Base-by-base conservation (phyloP, 208 protist species). In the Sergeia podlipaevii region DNA sequence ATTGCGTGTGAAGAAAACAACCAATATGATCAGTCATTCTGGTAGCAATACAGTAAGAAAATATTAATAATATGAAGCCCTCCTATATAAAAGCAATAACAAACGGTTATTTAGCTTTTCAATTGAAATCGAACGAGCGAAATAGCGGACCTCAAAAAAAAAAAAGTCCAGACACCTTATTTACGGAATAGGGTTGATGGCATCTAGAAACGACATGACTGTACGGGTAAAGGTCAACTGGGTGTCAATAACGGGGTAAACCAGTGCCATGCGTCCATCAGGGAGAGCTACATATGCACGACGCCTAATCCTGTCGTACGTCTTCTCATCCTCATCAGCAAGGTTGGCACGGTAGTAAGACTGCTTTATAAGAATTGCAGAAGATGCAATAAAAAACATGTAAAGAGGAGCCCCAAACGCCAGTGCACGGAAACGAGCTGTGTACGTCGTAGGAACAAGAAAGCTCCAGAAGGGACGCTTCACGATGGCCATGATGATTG, bases 251-350 rank as follows among this genome's bases (percentile, higher is more conserved):
- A 93, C 75, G 15, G 90, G 90, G 60, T 96, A 95, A 23, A 96
- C 80, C 11, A 94, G 56, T 3, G 90, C 90, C 87, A 95, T 94
- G 23, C 87, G 81, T 3, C 90, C 90, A 54, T 96, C 87, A 1
- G 90, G 90, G 4, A 96, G 81, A 11, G 83, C 85, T 8, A 96
- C 81, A 49, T 95, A 96, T 4, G 87, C 87, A 17, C 87, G 85
- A 43, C 90, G 84, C 51, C 95, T 77, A 39, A 96, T 93, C 37
- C 90, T 52, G 66, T 96, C 90, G 54, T 60, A 90, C 18, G 90
- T 96, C 18, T 71, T 68, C 18, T 50, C 58, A 15, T 82, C 85
- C 60, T 96, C 90, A 48, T 93, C 85, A 10, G 76, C 63, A 10
- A 96, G 76, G 36, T 78, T 84, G 11, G 63, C 52, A 53, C 90